Base-by-base conservation (phyloP, 371 early-diverging fungal species). In the Synchytrium microbalum region DNA sequence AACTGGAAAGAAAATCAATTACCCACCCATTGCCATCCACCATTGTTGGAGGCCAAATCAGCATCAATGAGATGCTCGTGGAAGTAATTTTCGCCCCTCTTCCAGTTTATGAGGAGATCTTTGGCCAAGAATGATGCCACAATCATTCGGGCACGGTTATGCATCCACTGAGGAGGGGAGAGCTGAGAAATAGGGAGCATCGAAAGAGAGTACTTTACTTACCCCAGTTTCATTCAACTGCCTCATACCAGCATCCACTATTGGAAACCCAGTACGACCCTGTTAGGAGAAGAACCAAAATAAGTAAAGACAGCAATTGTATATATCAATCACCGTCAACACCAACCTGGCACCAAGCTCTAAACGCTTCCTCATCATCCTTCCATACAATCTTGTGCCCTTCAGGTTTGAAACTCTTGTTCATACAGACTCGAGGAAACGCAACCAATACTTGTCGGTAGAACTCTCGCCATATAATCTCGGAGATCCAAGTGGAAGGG, bases 1-100 rank as follows among this genome's bases (percentile, higher is more conserved):
- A 58, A 62, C 62, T 62, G 23, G 26, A 62, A 64, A 16, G 26
- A 14, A 57, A 57, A 57, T 24, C 60, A 30, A 5, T 10, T 61
- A 32, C 62, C 25, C 14, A 23, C 32, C 87, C 86, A 87, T 61
- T 86, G 86, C 89, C 89, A 88, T 0, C 87, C 87, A 10, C 89
- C 89, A 60, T 86, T 86, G 74, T 88, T 88, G 52, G 70, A 69
- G 2, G 86, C 80, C 3, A 85, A 77, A 64, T 88, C 87, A 31
- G 84, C 83, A 67, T 88, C 89, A 51, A 88, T 79, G 46, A 87
- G 64, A 59, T 76, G 31, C n/a, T 67, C 60, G 76, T 79, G 80
- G 65, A 88, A 87, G 67, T 76, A 82, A 51, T 70, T 60, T 66
- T 87, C 87, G 10, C 87, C 87, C 38, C 54, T 16, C 19, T 78